Conservation (phyloP, 1,139 yeast genomes). For the Taphrina confusa region DNA sequence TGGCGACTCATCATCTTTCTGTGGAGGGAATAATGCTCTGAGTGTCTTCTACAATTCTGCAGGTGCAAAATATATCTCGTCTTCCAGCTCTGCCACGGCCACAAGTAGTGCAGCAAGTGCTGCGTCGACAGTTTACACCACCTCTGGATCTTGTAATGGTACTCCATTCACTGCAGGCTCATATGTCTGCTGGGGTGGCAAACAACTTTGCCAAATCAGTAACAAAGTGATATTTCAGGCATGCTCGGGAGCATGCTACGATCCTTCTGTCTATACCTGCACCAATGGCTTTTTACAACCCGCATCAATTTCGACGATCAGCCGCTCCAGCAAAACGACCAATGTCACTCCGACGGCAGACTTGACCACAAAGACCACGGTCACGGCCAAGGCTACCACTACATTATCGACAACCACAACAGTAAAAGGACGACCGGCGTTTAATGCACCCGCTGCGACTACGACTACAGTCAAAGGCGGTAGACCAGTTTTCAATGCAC, state of each 20-base stretch:
- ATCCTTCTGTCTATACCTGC: slow-evolving; percentile 17
- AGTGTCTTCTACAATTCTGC: slow-evolving; percentile 25
- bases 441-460: too few relatives aligned
- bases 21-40: slow-evolving; percentile 31
- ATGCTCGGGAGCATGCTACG: slow-evolving; percentile 22
- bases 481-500: too few relatives aligned
- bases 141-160: slow-evolving; percentile 23
- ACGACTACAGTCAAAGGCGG: too few relatives aligned
- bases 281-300: slow-evolving; percentile 18
- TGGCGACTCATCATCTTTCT: slow-evolving; percentile 20
- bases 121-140: slow-evolving; percentile 11
- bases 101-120: neutral
- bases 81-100: neutral
- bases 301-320: slow-evolving; percentile 5
- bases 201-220: slow-evolving; percentile 14
- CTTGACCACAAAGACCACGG: neutral
- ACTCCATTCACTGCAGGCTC: slow-evolving; percentile 7
- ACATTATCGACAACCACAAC: neutral
- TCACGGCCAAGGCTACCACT: neutral
- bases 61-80: slow-evolving; percentile 8
- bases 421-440: too few relatives aligned
- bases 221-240: slow-evolving; percentile 15
- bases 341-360: neutral
- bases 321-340: neutral
- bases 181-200: slow-evolving; percentile 26